A percentile compares a stretch with the other conserved stretches of the same genome.
Evolutionary conservation across 1,284 basidiomycete species (phyloP).

Genomic region (Fomitiporia mediterranea): DNA sequence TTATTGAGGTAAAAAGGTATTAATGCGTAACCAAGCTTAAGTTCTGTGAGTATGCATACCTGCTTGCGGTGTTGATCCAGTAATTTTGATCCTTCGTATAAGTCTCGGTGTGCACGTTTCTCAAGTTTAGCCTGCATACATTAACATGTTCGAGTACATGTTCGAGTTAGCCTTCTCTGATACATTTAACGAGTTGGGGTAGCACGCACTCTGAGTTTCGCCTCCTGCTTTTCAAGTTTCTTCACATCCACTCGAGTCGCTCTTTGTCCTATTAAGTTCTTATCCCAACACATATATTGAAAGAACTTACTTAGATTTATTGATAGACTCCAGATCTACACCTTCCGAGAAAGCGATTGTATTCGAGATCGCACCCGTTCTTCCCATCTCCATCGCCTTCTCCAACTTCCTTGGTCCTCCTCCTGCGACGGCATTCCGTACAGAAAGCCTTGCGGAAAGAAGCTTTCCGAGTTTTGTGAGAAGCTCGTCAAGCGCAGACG

Average conservation of each 20-base stretch:
- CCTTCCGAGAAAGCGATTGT: conserved; percentile 83
- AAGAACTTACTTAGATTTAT: conserved; percentile 83
- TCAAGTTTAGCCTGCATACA: conserved; percentile 83
- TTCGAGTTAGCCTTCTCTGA: too few species aligned
- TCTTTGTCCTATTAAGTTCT: conserved; percentile 37
- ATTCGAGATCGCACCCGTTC: conserved; percentile 73
- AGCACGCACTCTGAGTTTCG: conserved; percentile 80
- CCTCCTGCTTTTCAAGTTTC: conserved; percentile 98
- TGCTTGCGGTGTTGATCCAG: conserved; percentile 91
- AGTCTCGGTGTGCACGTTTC: conserved; percentile 82
- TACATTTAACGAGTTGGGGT: background rate
- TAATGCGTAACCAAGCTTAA: conserved; percentile 21
- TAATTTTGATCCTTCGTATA: conserved; percentile 95
- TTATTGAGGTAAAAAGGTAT: background rate
- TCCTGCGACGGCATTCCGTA: conserved; percentile 42
- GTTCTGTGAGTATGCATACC: conserved; percentile 35
- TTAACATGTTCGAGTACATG: too few species aligned
- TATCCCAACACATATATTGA: background rate
- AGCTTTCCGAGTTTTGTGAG: conserved; percentile 63
- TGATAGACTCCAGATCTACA: conserved; percentile 91
- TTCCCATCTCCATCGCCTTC: conserved; percentile 93
- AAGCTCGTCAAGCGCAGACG: conserved; percentile 56
- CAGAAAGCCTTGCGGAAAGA: conserved; percentile 54
- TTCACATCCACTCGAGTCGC: conserved; percentile 96
- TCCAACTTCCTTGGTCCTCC: conserved; percentile 74